phyloP scores from a whole-genome alignment of 805 yeast species.

The Peterozyma toletana region DNA sequence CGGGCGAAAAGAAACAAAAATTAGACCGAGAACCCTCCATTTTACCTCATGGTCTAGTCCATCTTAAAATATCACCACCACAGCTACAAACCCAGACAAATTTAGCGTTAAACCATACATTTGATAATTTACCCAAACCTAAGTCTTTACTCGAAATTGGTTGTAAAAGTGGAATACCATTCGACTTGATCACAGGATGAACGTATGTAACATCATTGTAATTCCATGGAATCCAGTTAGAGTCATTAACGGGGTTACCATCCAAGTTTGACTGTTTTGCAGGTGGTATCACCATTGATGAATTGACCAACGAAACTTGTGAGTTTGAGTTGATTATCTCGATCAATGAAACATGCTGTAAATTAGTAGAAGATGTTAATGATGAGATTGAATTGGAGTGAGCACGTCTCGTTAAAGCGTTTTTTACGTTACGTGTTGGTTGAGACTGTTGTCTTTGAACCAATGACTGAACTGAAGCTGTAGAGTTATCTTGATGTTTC shows the following conservation, averaged over 20 bases:
- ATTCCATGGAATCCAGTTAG: not conserved
- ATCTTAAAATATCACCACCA: conserved; percentile 29
- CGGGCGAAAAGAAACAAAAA: too few relatives aligned
- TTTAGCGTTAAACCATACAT: conserved; percentile 20
- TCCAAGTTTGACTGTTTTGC: not conserved
- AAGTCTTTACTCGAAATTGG: conserved; percentile 26
- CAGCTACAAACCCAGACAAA: conserved; percentile 28
- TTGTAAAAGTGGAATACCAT: conserved; percentile 19
- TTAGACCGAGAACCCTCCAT: not conserved
- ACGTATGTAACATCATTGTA: conserved; percentile 9
- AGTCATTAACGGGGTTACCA: not conserved
- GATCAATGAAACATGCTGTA: conserved; percentile 17
- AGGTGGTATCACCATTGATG: not conserved
- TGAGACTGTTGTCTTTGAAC: too few relatives aligned
- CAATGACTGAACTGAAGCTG: too few relatives aligned
- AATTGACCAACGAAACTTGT: conserved; percentile 9
- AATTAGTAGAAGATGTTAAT: conserved; percentile 16
- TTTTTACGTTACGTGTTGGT: too few relatives aligned
- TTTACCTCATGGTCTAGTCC: conserved; percentile 23
- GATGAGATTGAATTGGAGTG: conserved; percentile 22
- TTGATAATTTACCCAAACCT: conserved; percentile 24
- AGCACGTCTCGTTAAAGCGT: not conserved
- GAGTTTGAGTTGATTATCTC: conserved; percentile 20
- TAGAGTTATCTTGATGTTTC: too few relatives aligned
- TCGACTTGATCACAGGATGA: conserved; percentile 17